Evolutionary conservation across 1,139 yeast species (phyloP), one percentile per base, ranked within the genome.

Genomic region (Suhomyces yuchorum): DNA sequence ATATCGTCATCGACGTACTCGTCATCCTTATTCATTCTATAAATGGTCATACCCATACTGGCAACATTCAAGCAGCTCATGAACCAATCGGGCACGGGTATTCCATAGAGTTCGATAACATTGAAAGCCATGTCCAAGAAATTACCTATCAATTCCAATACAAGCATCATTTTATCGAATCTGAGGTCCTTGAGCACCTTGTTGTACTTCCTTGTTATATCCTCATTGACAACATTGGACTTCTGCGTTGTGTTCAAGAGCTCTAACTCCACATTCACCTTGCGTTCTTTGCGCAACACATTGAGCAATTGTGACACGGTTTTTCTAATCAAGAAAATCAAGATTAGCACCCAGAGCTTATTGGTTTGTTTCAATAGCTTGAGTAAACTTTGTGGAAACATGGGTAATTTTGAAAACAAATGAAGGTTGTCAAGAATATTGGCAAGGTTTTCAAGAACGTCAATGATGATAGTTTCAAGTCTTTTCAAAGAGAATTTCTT

Each of bases 21-120:
- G 51, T 75, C 80, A 54, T 75, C 80, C 58, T 75, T 75, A 61
- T 75, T 75, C 80, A 75, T 75, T 65, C 80, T 72, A 64, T 75
- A 75, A 38, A 75, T 63, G 11, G 80, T 73, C 80, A 75, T 75
- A 47, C 66, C 68, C 80, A 75, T 75, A 54, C 78, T 73, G 30
- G 78, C 68, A 44, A 72, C 63, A 53, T 75, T 75, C 63, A 75
- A 69, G 9, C 59, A 47, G 51, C 65, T 68, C 79, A 75, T 74
- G 43, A 73, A 58, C 79, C 79, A 75, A 37, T 68, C 71, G 4
- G 80, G 79, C 11, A 75, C 70, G 1, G 60, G 62, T 38, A 73
- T 51, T 2, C 67, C 66, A 41, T 69, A 69, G 23, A 72, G 62
- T 54, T 75, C 80, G 49, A 75, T 73, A 42, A 71, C 51, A 53